Evolutionary conservation across 31 red algal species (phyloP).

Genomic region (Odonthalia washingtoniensis): DNA sequence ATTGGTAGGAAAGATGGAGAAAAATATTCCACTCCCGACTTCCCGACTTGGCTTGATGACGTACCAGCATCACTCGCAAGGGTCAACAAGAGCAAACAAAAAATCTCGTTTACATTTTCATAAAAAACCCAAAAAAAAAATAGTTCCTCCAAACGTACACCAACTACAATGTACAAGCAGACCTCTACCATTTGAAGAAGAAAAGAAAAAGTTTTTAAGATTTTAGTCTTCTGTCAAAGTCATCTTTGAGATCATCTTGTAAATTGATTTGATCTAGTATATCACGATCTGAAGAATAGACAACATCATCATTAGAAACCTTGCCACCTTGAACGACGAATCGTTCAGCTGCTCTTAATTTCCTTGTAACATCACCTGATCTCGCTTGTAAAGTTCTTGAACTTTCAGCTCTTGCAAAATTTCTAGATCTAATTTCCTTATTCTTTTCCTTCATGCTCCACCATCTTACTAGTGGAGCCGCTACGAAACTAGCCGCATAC

Average conservation of each 20-base stretch:
- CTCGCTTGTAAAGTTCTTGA: constrained; percentile 32
- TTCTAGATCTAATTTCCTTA: constrained; percentile 64
- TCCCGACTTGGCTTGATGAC: too few relatives aligned
- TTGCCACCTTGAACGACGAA: constrained; percentile 35
- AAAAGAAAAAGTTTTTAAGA: too few relatives aligned
- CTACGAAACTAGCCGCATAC: constrained; percentile 89
- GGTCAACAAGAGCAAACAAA: too few relatives aligned
- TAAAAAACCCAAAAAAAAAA: too few relatives aligned
- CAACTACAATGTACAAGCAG: too few relatives aligned
- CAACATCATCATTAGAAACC: constrained; percentile 43
- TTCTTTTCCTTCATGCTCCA: constrained; percentile 60
- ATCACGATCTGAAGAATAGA: constrained; percentile 64
- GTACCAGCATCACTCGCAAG: too few relatives aligned
- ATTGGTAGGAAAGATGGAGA: too few relatives aligned
- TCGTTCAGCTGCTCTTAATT: constrained; percentile 50
- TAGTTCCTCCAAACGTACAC: too few relatives aligned
- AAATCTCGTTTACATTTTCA: too few relatives aligned
- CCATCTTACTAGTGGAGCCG: constrained; percentile 72
- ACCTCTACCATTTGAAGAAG: too few relatives aligned
- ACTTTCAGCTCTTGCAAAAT: constrained; percentile 47
- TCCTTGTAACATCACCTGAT: constrained; percentile 13
- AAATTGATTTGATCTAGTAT: constrained; percentile 53
- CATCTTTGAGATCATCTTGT: constrained; percentile 55
- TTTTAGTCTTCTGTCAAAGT: constrained; percentile 54
- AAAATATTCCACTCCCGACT: too few relatives aligned